phyloP scores from a whole-genome alignment of 2,329 filamentous ascomycete genomes.

The Scedosporium minutisporum region DNA sequence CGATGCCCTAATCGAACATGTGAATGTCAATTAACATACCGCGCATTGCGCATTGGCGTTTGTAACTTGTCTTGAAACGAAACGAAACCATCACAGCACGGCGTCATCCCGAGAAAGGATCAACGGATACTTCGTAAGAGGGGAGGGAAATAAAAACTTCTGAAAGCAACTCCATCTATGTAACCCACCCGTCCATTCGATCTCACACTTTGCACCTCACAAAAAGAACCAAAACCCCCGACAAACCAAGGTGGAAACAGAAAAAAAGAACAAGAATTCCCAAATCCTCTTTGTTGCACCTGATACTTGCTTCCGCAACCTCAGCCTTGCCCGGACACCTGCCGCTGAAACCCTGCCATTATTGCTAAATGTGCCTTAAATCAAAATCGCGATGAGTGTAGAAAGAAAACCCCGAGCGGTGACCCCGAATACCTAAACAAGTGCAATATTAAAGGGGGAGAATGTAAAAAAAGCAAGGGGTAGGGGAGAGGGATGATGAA shows the following conservation, averaged over 20 bases:
- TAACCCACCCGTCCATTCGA: background rate
- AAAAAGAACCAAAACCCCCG: background rate
- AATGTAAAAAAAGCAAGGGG: background rate
- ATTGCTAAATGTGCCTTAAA: conserved; percentile 4
- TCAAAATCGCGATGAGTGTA: background rate
- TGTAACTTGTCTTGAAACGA: background rate
- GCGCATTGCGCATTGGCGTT: background rate
- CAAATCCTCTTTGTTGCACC: background rate
- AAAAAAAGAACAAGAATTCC: background rate
- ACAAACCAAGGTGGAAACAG: background rate
- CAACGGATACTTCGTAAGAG: background rate
- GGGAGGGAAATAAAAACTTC: background rate
- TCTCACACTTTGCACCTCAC: background rate
- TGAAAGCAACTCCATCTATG: background rate
- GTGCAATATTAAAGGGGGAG: background rate
- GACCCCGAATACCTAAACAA: background rate
- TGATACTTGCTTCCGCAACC: background rate
- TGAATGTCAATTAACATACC: background rate
- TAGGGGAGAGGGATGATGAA: background rate
- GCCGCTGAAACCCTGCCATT: background rate
- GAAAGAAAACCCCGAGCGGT: conserved; percentile 3
- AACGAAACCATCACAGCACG: background rate
- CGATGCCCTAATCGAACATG: background rate
- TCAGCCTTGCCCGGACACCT: background rate
- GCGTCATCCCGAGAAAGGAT: background rate